Base-by-base conservation (phyloP, 768 basidiomycete species). In the Krasilnikovozyma curviuscula region DNA sequence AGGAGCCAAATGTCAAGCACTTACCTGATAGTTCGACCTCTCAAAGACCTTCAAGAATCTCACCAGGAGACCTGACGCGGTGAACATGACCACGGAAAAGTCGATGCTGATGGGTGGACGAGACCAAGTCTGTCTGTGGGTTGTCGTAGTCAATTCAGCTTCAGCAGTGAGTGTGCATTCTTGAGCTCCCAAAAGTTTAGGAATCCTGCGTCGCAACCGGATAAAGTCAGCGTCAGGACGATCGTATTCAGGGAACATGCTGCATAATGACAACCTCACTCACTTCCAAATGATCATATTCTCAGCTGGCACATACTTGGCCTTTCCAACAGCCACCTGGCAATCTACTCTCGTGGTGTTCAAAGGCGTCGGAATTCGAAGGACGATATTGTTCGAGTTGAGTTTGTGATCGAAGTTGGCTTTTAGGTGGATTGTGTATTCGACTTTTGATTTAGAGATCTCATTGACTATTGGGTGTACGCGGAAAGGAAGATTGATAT, bases 251-350 rank as follows among this genome's bases (percentile, higher is more conserved):
- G 40, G 16, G 24, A 29, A 13, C 1, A 42, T 28, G n/a, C 4
- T 14, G 45, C 1, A 30, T 18, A 4, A 39, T 9, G 35, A 7
- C 29, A 40, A 8, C 16, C 8, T 7, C 7, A 72, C 91, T 58
- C 63, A 93, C 93, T 95, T 97, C 93, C 93, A 98, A 5, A 95
- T 71, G 40, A 97, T 81, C 25, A 91, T 74, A 55, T 98, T 98
- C 66, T 98, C 93, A 0, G 75, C 83, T 2, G 93, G 91, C 3
- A 81, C 81, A 59, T 97, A 98, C 64, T 98, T 98, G 3, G 89
- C 93, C 68, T 98, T 98, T 1, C 93, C 93, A 31, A 71, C 75
- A 1, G 77, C 76, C 2, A 83, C 84, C 62, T 95, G 93, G 65
- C 83, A 86, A 46, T 91, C 84, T 5, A 86, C 86, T 5, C 70